These are phyloP conservation scores for Sporothrix globosa DNA, from an alignment of 2,329 filamentous ascomycete genomes.

Conservation along the genomic window DNA sequence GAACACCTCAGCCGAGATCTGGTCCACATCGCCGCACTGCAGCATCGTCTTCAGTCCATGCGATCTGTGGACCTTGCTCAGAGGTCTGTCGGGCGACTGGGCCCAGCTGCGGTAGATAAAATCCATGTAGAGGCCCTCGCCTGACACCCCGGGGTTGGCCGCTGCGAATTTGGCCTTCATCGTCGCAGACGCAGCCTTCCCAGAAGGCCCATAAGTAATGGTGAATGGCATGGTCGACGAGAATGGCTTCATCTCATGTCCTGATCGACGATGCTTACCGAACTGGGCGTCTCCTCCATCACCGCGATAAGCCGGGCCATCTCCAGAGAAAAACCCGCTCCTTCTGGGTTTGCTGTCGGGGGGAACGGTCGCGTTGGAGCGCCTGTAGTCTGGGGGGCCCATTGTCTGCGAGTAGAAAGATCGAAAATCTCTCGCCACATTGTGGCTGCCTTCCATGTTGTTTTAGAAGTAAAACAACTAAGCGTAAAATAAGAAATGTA, in stretches of 20 bases:
- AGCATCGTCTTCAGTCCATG: slow-evolving; percentile 22
- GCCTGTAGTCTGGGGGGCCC: neutral
- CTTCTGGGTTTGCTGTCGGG: neutral
- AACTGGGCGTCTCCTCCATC: slow-evolving; percentile 26
- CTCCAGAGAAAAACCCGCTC: neutral
- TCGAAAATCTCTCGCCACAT: neutral
- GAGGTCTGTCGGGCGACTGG: slow-evolving; percentile 9
- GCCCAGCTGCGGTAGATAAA: slow-evolving; percentile 20
- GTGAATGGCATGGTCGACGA: slow-evolving; percentile 23
- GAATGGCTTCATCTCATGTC: slow-evolving; percentile 4
- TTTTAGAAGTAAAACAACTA: neutral
- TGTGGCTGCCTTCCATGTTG: neutral
- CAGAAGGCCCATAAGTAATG: neutral
- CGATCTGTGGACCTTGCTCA: slow-evolving; percentile 3
- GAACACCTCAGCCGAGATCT: slow-evolving; percentile 30
- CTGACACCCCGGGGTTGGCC: neutral
- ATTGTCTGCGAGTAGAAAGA: neutral
- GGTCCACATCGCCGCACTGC: slow-evolving; percentile 26
- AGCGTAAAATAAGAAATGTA: neutral
- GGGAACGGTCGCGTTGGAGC: neutral
- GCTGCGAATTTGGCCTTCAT: neutral
- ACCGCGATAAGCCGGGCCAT: slow-evolving; percentile 14
- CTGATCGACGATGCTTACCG: neutral
- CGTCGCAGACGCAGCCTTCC: neutral
- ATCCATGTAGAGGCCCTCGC: slow-evolving; percentile 23